These are phyloP conservation scores for Debaryomyces coudertii DNA, from an alignment of 1,139 yeast species.

Conservation along the genomic window DNA sequence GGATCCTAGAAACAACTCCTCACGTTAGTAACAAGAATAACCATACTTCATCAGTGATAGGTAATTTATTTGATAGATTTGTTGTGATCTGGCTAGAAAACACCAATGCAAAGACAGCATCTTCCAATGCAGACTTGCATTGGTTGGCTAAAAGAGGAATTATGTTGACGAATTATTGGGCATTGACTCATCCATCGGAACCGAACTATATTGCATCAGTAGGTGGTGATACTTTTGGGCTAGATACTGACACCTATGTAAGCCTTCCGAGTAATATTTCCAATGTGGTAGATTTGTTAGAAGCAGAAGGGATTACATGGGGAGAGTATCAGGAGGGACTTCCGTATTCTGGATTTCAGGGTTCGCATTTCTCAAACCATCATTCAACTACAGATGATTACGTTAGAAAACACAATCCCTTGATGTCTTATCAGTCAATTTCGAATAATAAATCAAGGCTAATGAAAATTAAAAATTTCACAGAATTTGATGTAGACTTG, in stretches of 20 bases:
- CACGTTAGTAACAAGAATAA: conserved; percentile 29
- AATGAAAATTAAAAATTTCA: conserved; percentile 47
- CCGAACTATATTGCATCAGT: conserved; percentile 53
- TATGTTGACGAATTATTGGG: conserved; percentile 50
- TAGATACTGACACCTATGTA: conserved; percentile 45
- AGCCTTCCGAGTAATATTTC: conserved; percentile 47
- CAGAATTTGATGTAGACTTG: conserved; percentile 42
- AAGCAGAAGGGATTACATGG: conserved; percentile 47
- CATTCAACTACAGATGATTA: conserved; percentile 45
- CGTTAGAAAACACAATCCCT: conserved; percentile 54
- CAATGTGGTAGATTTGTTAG: conserved; percentile 48
- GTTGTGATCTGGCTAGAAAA: conserved; percentile 51
- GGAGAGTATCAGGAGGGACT: conserved; percentile 52
- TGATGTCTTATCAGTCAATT: conserved; percentile 42
- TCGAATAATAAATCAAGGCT: conserved; percentile 32
- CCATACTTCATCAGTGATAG: conserved; percentile 35
- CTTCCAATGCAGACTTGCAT: conserved; percentile 35
- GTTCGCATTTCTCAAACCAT: conserved; percentile 46
- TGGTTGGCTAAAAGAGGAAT: conserved; percentile 45
- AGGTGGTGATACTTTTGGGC: conserved; percentile 52
- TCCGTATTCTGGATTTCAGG: conserved; percentile 53
- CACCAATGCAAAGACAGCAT: conserved; percentile 41
- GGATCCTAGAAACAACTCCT: not conserved
- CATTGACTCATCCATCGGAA: conserved; percentile 53
- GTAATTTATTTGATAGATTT: conserved; percentile 45